Conservation (phyloP, 805 yeast genomes). For the Hanseniaspora clermontiae region DNA sequence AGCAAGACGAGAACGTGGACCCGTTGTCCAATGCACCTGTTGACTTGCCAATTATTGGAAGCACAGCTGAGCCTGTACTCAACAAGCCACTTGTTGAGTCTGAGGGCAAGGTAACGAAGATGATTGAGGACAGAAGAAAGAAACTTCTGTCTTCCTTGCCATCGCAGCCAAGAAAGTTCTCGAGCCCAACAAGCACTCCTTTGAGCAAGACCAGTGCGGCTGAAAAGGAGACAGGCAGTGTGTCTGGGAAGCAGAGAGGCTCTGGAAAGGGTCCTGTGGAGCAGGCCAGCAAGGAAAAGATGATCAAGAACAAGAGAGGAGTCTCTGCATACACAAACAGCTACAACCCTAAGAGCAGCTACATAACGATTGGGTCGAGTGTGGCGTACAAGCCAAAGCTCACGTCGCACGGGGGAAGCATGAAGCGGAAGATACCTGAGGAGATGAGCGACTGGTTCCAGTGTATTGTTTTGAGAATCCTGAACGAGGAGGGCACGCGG, state of each 20-base stretch:
- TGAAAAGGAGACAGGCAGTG: too few species aligned
- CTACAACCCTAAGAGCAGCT: conserved; percentile 5
- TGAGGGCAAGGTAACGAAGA: not conserved
- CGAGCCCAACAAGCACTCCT: not conserved
- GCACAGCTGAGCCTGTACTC: not conserved
- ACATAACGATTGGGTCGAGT: conserved; percentile 42
- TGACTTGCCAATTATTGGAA: not conserved
- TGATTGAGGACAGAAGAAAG: conserved; percentile 11
- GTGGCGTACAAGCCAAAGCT: conserved; percentile 72
- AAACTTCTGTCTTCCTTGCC: conserved; percentile 8
- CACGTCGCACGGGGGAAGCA: conserved; percentile 11
- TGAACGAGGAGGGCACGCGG: conserved; percentile 54
- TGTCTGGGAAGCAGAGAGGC: not conserved
- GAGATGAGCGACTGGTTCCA: conserved; percentile 88
- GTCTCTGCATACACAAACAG: conserved; percentile 7
- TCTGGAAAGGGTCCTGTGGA: not conserved
- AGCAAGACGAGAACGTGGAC: not conserved
- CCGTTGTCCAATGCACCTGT: too few species aligned
- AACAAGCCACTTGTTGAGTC: not conserved
- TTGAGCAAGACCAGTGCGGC: not conserved
- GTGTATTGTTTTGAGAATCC: conserved; percentile 69
- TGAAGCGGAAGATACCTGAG: conserved; percentile 33
- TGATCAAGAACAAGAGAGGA: conserved; percentile 2
- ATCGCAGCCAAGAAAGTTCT: conserved; percentile 12
- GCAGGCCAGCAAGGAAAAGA: not conserved